A percentile compares a stretch with the other conserved stretches of the same genome.
These are phyloP conservation scores for Gracilaria gracilis DNA, from an alignment of 23 red algal genomes.

Conservation along the genomic window DNA sequence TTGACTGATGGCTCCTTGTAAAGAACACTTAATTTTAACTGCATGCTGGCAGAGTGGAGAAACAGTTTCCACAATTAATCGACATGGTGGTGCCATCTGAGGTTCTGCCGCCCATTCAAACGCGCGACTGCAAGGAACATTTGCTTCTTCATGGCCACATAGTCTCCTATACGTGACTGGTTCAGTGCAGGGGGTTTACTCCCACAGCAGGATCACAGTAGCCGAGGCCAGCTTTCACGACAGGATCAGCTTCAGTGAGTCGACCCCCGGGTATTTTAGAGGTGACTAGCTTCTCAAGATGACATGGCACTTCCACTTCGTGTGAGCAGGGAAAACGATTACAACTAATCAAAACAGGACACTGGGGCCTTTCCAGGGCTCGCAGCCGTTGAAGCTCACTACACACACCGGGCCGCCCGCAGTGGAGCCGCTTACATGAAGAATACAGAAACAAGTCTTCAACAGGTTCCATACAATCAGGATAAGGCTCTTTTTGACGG, in stretches of 20 bases:
- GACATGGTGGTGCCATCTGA: slow-evolving; percentile 46
- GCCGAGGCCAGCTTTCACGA: slow-evolving; percentile 18
- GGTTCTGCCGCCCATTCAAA: slow-evolving; percentile 49
- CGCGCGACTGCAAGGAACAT: slow-evolving; percentile 44
- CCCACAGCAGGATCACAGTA: slow-evolving; percentile 43
- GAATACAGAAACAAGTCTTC: slow-evolving; percentile 51
- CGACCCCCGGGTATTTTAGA: neutral
- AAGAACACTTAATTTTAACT: slow-evolving; percentile 30
- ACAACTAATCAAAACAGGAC: slow-evolving; percentile 1
- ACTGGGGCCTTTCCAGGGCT: slow-evolving; percentile 13
- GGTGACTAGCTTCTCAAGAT: slow-evolving; percentile 26
- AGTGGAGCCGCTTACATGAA: slow-evolving; percentile 14
- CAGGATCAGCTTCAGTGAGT: neutral
- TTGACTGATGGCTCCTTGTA: neutral
- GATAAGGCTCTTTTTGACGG: slow-evolving; percentile 7
- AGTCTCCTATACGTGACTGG: slow-evolving; percentile 29
- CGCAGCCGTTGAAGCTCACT: slow-evolving; percentile 18
- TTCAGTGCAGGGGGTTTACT: slow-evolving; percentile 44
- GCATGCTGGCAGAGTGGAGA: slow-evolving; percentile 61
- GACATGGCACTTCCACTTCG: slow-evolving; percentile 55
- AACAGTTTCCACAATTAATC: neutral
- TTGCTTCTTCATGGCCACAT: slow-evolving; percentile 53
- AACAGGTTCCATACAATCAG: slow-evolving; percentile 33
- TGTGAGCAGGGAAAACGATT: slow-evolving; percentile 40
- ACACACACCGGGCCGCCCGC: slow-evolving; percentile 31